Base-by-base conservation (phyloP, 768 basidiomycete species). In the Trametes villosa region DNA sequence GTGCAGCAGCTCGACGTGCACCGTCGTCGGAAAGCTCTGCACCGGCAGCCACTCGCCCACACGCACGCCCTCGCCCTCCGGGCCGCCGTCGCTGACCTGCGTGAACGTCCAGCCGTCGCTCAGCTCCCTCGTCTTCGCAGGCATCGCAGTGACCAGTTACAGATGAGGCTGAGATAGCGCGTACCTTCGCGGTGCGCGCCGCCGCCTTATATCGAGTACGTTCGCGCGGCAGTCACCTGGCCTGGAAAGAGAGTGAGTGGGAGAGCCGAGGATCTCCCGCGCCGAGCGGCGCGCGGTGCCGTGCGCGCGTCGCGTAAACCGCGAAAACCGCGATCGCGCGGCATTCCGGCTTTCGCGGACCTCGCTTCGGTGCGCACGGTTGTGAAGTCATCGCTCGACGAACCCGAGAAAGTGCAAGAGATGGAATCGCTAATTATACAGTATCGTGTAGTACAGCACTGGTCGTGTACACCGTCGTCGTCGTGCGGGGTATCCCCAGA, bases 1-100 rank as follows among this genome's bases (percentile, higher is more conserved):
- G 69, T 84, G 88, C 71, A 93, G 71, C 31, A 97, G 81, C 69
- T 96, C 95, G 51, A 91, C 91, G 65, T 97, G 94, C 13, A 94
- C 88, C 0, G 86, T 88, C 0, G 94, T 96, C 13, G 95, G 94
- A 66, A 95, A 86, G 57, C 80, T 74, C 26, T 85, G 82, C 27
- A 80, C 81, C 6, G 76, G 57, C 31, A 89, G 65, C 90, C 89
- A 92, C 78, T 92, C 89, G 41, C 78, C 85, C 27, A 83, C 76
- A 56, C 80, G 78, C 24, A 71, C 45, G 15, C 20, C 83, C 83
- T 22, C 83, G 83, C 80, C 18, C 36, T 38, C 44, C 44, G 24
- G 22, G 22, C 13, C 74, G 27, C 84, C 85, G 15, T 86, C 87
- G 24, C 82, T 84, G 33, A 87, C 71, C 69, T 88, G 88, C 9